These are phyloP conservation scores for Botrytis cinerea DNA, from an alignment of 2,329 filamentous ascomycete genomes.

Conservation along the genomic window DNA sequence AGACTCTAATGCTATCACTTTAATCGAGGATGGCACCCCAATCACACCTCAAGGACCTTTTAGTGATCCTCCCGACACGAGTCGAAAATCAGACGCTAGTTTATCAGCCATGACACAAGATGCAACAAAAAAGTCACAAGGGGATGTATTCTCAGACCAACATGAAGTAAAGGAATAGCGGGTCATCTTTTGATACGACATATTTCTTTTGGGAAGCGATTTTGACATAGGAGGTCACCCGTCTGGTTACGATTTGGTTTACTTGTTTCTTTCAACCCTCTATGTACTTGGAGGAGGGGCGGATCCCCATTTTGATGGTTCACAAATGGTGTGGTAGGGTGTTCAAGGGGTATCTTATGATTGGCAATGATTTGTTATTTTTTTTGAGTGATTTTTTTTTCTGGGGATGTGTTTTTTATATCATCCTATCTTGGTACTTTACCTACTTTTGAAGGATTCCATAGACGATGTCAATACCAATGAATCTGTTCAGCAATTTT, in stretches of 20 bases:
- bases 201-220: background rate
- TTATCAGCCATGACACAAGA: conserved; percentile 60
- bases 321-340: conserved; percentile 5
- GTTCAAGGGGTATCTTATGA: conserved; percentile 7
- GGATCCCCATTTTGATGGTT: conserved; percentile 12
- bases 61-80: conserved; percentile 52
- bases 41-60: conserved; percentile 59
- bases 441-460: background rate
- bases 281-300: background rate
- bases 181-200: background rate
- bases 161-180: conserved; percentile 54
- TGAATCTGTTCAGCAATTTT: background rate
- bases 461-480: conserved; percentile 2
- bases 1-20: conserved; percentile 50
- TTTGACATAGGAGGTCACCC: conserved; percentile 2
- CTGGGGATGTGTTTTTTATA: background rate
- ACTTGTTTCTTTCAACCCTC: conserved; percentile 3
- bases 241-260: conserved; percentile 21
- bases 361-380: conserved; percentile 17
- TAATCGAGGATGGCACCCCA: conserved; percentile 55
- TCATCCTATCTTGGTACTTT: background rate
- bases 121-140: conserved; percentile 43
- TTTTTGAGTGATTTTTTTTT: background rate
- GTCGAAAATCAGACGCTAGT: conserved; percentile 47
- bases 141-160: conserved; percentile 60